phyloP scores from a whole-genome alignment of 106 monocot genomes.

The Phalaenopsis equestris region DNA sequence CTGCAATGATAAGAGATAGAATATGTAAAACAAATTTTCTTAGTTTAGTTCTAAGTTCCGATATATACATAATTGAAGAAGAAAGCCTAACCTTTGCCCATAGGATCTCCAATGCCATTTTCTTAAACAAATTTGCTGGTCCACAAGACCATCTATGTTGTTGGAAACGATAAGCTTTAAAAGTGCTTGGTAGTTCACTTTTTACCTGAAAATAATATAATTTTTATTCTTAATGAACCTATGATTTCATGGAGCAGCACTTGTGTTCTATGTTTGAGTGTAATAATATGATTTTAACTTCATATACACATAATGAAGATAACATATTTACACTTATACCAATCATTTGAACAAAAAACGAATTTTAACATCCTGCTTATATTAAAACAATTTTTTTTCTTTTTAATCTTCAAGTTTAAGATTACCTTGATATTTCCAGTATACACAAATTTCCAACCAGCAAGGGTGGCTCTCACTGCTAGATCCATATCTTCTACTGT shows the following conservation, averaged over 20 bases:
- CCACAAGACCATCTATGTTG: slow-evolving; percentile 80
- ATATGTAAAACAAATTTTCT: background rate
- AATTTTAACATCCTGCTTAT: too few relatives aligned
- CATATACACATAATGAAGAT: background rate
- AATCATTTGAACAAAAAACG: background rate
- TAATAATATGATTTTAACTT: too few relatives aligned
- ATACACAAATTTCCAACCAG: slow-evolving; percentile 9
- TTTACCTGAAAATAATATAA: slow-evolving; percentile 35
- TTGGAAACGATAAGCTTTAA: slow-evolving; percentile 63
- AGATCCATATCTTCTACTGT: slow-evolving; percentile 12
- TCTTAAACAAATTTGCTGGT: slow-evolving; percentile 58
- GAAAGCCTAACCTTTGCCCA: slow-evolving; percentile 28
- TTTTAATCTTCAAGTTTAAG: background rate
- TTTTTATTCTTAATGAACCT: too few relatives aligned
- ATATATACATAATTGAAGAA: background rate
- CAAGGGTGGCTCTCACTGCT: slow-evolving; percentile 4
- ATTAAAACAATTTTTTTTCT: background rate
- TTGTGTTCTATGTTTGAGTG: too few relatives aligned
- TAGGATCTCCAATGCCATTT: slow-evolving; percentile 41
- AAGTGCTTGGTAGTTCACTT: slow-evolving; percentile 72
- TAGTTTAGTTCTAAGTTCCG: too few relatives aligned
- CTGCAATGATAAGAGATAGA: slow-evolving; percentile 23
- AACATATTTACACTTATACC: background rate
- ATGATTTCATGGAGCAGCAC: too few relatives aligned
- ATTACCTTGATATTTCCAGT: slow-evolving; percentile 3